These are phyloP conservation scores for Apiospora koreana DNA, from an alignment of 2,329 filamentous ascomycete species.

Conservation along the genomic window DNA sequence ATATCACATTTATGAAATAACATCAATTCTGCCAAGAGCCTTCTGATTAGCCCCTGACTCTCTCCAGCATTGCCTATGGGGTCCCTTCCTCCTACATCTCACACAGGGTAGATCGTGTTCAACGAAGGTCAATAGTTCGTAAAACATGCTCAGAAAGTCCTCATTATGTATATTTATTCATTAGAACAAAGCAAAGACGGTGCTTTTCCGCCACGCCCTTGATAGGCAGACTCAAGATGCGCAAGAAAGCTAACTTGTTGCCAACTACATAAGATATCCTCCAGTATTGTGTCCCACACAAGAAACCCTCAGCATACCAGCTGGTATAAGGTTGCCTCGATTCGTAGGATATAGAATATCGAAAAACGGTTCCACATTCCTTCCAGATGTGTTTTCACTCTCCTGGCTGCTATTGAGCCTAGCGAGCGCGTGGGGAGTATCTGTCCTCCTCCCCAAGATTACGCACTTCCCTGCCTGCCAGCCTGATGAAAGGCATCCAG, in stretches of 20 bases:
- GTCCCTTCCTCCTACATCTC: background rate
- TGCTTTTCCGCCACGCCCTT: background rate
- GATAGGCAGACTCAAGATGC: background rate
- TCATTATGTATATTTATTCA: background rate
- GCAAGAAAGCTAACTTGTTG: background rate
- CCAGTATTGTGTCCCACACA: background rate
- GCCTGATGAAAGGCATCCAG: background rate
- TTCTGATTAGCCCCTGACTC: background rate
- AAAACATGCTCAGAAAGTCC: background rate
- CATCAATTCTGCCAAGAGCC: too few species aligned
- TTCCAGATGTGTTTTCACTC: background rate
- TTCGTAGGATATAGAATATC: background rate
- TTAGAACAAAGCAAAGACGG: background rate
- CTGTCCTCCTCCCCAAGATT: background rate
- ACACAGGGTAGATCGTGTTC: too few species aligned
- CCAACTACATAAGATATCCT: background rate
- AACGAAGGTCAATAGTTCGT: background rate
- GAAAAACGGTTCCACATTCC: background rate
- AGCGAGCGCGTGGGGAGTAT: background rate
- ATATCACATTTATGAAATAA: background rate
- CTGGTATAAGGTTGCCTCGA: background rate
- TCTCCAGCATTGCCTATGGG: background rate
- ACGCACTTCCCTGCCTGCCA: background rate
- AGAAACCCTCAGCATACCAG: background rate
- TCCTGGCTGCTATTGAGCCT: background rate